These are phyloP conservation scores for Syncephalastrum sp. DNA, from an alignment of 371 early-diverging fungal species.

Conservation along the genomic window DNA sequence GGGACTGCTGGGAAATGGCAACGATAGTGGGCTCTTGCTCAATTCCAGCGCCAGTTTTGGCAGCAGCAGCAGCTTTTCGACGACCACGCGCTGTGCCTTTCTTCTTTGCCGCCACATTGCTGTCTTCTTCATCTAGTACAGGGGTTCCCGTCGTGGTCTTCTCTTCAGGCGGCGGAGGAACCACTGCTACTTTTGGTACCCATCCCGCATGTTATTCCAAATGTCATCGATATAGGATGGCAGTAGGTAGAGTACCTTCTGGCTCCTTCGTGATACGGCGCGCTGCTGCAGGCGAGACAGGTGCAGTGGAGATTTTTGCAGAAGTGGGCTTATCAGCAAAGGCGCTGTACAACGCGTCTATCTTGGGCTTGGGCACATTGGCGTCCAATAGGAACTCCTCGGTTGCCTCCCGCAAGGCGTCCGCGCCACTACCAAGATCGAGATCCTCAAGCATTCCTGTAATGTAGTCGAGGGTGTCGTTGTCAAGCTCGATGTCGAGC, in stretches of 20 bases:
- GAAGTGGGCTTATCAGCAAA: slow-evolving; percentile 9
- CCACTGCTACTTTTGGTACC: background rate
- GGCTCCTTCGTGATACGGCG: slow-evolving; percentile 12
- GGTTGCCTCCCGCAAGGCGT: slow-evolving; percentile 60
- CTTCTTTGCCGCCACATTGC: too few relatives aligned
- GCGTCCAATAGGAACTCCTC: slow-evolving; percentile 67
- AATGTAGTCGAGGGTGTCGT: slow-evolving; percentile 50
- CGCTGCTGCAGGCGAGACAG: slow-evolving; percentile 18
- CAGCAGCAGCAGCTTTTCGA: too few relatives aligned
- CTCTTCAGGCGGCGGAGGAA: background rate
- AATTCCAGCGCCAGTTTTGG: background rate
- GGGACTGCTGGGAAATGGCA: slow-evolving; percentile 80
- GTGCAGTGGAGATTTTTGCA: background rate
- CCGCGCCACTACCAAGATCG: slow-evolving; percentile 23
- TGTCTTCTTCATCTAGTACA: too few relatives aligned
- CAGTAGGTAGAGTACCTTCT: background rate
- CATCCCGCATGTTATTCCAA: background rate
- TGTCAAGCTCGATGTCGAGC: slow-evolving; percentile 38
- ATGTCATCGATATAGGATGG: background rate
- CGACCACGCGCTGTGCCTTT: too few relatives aligned
- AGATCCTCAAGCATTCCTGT: slow-evolving; percentile 41
- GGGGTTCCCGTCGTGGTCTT: too few relatives aligned
- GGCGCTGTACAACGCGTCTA: slow-evolving; percentile 43
- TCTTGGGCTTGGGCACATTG: slow-evolving; percentile 42
- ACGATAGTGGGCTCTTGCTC: slow-evolving; percentile 44